Evolutionary conservation across 768 basidiomycete genomes (phyloP).

Genomic region (Mycena belliarum): DNA sequence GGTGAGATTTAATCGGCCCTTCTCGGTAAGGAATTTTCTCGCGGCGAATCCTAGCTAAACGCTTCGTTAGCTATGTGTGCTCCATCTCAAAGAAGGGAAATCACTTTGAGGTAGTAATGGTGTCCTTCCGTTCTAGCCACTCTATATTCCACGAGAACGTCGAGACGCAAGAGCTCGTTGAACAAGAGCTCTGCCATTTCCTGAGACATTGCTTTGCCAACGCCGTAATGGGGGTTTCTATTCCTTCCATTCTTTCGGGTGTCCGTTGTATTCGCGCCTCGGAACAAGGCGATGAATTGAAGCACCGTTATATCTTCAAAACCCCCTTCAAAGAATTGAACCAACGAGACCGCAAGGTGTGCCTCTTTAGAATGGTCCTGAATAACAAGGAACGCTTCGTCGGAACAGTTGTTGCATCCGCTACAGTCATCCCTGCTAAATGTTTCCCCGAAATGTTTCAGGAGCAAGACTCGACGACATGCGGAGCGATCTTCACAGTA

Average conservation of each 20-base stretch:
- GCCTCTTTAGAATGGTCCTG: background rate
- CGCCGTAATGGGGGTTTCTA: background rate
- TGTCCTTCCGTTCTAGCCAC: background rate
- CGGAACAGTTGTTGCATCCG: background rate
- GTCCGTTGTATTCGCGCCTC: no score
- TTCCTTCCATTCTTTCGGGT: background rate
- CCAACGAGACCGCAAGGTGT: background rate
- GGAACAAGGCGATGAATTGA: background rate
- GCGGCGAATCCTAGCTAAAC: no score
- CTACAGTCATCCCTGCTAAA: slow-evolving; percentile 1
- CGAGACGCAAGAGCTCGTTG: background rate
- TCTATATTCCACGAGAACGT: background rate
- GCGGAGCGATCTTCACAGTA: no score
- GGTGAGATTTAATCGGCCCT: no score
- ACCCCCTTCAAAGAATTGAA: background rate
- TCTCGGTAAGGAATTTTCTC: no score
- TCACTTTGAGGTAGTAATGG: no score
- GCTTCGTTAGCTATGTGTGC: no score
- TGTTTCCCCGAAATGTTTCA: background rate
- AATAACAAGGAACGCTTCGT: background rate
- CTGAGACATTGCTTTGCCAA: background rate
- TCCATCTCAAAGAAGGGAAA: no score
- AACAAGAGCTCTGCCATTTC: background rate
- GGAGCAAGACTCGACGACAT: no score
- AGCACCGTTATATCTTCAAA: background rate